Evolutionary conservation across 495 filamentous ascomycete genomes (phyloP).

Genomic region (Neurospora cerealis): DNA sequence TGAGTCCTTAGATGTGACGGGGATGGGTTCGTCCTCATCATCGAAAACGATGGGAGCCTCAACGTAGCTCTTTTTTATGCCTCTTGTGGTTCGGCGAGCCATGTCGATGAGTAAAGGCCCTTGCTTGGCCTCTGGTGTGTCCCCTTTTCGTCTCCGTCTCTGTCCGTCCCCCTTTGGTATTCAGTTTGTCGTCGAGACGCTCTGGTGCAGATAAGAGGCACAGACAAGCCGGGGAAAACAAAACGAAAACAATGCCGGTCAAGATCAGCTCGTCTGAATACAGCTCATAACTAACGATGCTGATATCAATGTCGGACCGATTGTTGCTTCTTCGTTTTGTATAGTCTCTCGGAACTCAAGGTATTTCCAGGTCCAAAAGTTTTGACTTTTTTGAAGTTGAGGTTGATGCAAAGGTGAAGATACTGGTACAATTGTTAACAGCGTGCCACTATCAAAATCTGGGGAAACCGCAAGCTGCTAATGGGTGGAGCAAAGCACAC

Average conservation of each 20-base stretch:
- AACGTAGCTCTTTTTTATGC: slow-evolving; percentile 15
- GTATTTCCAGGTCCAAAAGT: neutral
- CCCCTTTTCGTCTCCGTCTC: neutral
- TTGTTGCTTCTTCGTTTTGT: neutral
- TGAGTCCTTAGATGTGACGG: slow-evolving; percentile 2
- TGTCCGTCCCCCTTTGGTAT: neutral
- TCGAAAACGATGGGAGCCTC: slow-evolving; percentile 12
- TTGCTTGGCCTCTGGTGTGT: neutral
- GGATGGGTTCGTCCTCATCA: slow-evolving; percentile 17
- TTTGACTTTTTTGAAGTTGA: neutral
- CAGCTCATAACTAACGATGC: neutral
- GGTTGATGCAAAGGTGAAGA: neutral
- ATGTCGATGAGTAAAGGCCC: slow-evolving; percentile 1
- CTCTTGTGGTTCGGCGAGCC: slow-evolving; percentile 12
- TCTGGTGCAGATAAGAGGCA: neutral
- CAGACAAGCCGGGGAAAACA: neutral
- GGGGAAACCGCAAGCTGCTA: neutral
- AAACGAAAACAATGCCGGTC: neutral
- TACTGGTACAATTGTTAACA: neutral
- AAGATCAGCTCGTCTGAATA: neutral
- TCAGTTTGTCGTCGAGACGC: neutral
- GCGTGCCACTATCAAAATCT: neutral
- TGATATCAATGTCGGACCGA: neutral
- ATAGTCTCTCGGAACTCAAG: neutral
- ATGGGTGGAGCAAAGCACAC: neutral